Conservation (phyloP, 2,329 filamentous ascomycete genomes). For the Pseudogymnoascus sp. region DNA sequence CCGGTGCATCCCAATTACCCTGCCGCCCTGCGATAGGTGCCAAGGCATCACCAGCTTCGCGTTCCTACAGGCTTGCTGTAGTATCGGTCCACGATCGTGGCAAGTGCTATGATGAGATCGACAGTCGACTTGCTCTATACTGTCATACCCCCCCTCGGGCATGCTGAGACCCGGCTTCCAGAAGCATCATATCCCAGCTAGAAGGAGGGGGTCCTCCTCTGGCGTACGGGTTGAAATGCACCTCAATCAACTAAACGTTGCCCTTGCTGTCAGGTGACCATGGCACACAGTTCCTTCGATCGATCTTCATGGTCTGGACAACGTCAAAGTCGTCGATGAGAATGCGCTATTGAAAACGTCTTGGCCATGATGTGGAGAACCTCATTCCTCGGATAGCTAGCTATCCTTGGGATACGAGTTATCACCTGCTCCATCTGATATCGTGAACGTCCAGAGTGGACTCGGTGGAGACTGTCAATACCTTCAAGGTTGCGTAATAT, state of each 20-base stretch:
- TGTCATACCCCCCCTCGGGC: background rate
- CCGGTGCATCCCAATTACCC: conserved; percentile 2
- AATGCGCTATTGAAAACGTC: background rate
- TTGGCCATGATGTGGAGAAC: background rate
- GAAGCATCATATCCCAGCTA: background rate
- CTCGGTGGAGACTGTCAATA: background rate
- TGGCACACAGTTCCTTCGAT: background rate
- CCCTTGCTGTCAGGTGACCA: background rate
- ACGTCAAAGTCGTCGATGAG: background rate
- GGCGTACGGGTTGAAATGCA: background rate
- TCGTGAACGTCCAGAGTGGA: background rate
- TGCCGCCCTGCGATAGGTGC: background rate
- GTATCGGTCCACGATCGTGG: background rate
- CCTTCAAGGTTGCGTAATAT: background rate
- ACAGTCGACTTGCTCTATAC: background rate
- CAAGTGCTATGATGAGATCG: background rate
- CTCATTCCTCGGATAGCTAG: background rate
- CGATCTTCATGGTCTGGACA: background rate
- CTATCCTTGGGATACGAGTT: conserved; percentile 1
- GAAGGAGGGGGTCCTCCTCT: background rate
- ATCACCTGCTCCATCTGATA: conserved; percentile 3
- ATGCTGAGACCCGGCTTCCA: background rate
- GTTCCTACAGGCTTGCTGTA: background rate
- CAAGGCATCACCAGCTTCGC: background rate
- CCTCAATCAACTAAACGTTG: background rate